Evolutionary conservation across 2,329 filamentous ascomycete genomes (phyloP).

Genomic region (Neonectria ditissima): DNA sequence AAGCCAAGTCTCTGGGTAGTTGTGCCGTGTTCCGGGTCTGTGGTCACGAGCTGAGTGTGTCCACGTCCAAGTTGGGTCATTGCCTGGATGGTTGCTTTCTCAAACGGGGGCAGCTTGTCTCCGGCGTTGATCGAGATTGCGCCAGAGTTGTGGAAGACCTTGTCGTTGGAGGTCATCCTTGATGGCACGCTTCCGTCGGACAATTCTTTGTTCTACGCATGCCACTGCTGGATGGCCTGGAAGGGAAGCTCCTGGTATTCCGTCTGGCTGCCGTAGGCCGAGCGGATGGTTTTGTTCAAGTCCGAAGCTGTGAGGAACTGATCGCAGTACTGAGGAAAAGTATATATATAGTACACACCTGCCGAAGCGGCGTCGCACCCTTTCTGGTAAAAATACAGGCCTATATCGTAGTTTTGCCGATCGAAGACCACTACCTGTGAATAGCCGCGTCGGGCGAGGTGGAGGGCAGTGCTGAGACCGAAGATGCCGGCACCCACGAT

Average conservation of each 20-base stretch:
- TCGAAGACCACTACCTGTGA: slow-evolving; percentile 61
- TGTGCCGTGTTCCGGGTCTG: slow-evolving; percentile 41
- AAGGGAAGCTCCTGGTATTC: slow-evolving; percentile 60
- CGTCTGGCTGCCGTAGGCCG: slow-evolving; percentile 55
- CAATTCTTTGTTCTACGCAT: slow-evolving; percentile 58
- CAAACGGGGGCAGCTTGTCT: slow-evolving; percentile 46
- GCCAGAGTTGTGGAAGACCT: slow-evolving; percentile 55
- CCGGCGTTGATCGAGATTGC: slow-evolving; percentile 46
- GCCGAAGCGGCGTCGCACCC: slow-evolving; percentile 57
- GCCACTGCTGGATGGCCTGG: slow-evolving; percentile 57
- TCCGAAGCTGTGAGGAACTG: slow-evolving; percentile 33
- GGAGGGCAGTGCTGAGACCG: slow-evolving; percentile 50
- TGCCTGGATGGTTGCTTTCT: slow-evolving; percentile 51
- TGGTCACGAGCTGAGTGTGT: slow-evolving; percentile 52
- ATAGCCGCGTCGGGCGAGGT: slow-evolving; percentile 55
- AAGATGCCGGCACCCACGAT: slow-evolving; percentile 41
- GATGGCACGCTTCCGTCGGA: slow-evolving; percentile 47
- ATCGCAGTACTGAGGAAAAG: too few relatives aligned
- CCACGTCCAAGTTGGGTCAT: slow-evolving; percentile 50
- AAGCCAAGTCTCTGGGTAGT: slow-evolving; percentile 44
- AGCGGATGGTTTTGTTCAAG: slow-evolving; percentile 54
- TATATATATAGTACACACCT: slow-evolving; percentile 40
- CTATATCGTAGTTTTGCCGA: slow-evolving; percentile 55
- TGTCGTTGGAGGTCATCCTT: slow-evolving; percentile 51
- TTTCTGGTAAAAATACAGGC: slow-evolving; percentile 54